Evolutionary conservation across 2,329 filamentous ascomycete species (phyloP).

Genomic region (Stemphylium lycopersici): DNA sequence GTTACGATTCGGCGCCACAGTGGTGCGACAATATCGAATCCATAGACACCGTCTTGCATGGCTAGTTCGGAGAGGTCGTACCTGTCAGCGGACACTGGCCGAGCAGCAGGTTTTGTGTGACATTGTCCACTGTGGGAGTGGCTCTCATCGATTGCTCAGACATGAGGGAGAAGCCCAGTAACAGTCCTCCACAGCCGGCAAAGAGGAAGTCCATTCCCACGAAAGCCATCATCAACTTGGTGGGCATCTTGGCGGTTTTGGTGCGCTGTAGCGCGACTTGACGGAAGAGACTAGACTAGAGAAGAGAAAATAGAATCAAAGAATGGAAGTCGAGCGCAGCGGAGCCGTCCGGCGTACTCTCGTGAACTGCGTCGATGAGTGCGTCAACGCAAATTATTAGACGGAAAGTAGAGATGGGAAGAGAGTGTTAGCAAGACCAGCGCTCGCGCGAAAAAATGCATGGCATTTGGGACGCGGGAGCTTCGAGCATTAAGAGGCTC

Average conservation of each 20-base stretch:
- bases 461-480: slow-evolving; percentile 32
- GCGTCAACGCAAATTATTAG: slow-evolving; percentile 33
- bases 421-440: slow-evolving; percentile 31
- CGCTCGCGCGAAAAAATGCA: slow-evolving; percentile 33
- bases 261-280: slow-evolving; percentile 19
- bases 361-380: slow-evolving; percentile 38
- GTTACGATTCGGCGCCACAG: slow-evolving; percentile 27
- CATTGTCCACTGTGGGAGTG: slow-evolving; percentile 54
- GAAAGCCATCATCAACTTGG: slow-evolving; percentile 61
- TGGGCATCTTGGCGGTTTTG: slow-evolving; percentile 51
- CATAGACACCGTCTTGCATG: neutral
- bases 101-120: slow-evolving; percentile 60
- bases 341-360: slow-evolving; percentile 50
- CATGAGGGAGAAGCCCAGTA: slow-evolving; percentile 61
- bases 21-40: slow-evolving; percentile 28
- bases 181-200: slow-evolving; percentile 57
- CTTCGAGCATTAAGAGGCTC: slow-evolving; percentile 44
- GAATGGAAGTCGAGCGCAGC: slow-evolving; percentile 42
- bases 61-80: slow-evolving; percentile 41
- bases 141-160: slow-evolving; percentile 53
- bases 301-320: slow-evolving; percentile 21
- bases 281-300: slow-evolving; percentile 12
- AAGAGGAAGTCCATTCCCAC: slow-evolving; percentile 60
- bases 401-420: slow-evolving; percentile 39
- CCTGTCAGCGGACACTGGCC: slow-evolving; percentile 60